Base-by-base conservation (phyloP, 2,329 filamentous ascomycete species). In the Mariannaea elegans region DNA sequence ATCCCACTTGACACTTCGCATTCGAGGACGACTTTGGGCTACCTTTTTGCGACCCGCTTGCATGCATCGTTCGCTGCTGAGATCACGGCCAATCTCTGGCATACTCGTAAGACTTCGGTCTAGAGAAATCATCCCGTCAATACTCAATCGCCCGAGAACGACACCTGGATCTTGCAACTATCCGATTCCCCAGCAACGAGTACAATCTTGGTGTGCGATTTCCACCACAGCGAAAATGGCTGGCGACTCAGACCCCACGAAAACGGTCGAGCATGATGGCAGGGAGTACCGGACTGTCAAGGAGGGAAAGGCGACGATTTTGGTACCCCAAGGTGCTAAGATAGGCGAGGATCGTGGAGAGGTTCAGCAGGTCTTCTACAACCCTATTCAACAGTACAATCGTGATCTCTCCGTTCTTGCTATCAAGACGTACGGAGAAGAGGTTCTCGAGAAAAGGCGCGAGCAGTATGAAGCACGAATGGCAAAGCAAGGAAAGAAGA, bases 331-430 rank as follows among this genome's bases (percentile, higher is more conserved):
- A 44, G 76, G 77, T 7, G 74, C 77, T 19, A 80, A 76, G 68
- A 75, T 77, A 56, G 74, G 74, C 7, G 76, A 81, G 56, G 84
- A 87, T 70, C 80, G 84, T 59, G 84, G 88, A 50, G 83, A 87
- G 67, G 82, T 87, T 36, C 85, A 89, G 67, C 90, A 94, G 70
- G 96, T 99, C 56, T 99, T 99, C 73, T 99, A 99, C 84, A 99
- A 99, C 70, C 94, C 95, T 0, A 97, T 99, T 54, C 95, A 99
- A 75, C 95, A 99, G 74, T 99, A 98, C 82, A 99, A 99, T 77
- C 90, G 96, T 45, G 95, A 99, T 74, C 78, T 99, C 65, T 97
- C 93, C 61, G 92, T 97, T 23, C 84, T 99, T 13, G 93, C 93
- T 1, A 97, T 99, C 75, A 92, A 92, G 72, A 91, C 91, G 0